Evolutionary conservation across 2,329 filamentous ascomycete genomes (phyloP).

Genomic region (Hymenoscyphus linearis): DNA sequence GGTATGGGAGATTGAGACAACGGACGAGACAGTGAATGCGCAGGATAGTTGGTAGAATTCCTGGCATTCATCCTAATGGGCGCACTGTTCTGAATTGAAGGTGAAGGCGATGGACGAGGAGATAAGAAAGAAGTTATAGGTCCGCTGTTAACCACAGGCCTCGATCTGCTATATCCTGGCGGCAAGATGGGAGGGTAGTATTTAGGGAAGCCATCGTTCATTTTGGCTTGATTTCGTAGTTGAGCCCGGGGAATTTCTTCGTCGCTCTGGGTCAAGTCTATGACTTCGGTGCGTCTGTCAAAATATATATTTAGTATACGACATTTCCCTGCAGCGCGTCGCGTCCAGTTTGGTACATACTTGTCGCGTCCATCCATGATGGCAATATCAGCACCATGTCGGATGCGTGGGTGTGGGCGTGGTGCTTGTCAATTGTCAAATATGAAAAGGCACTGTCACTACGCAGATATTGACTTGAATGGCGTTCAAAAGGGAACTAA

Average conservation of each 20-base stretch:
- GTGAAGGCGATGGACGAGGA: too few species aligned
- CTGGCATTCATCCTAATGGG: too few species aligned
- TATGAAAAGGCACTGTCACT: too few species aligned
- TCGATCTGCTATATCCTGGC: not conserved
- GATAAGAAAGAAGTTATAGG: not conserved
- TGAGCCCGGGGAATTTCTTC: not conserved
- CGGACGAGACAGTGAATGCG: not conserved
- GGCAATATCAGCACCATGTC: not conserved
- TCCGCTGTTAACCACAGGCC: not conserved
- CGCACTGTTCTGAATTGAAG: too few species aligned
- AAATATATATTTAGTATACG: not conserved
- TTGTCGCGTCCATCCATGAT: not conserved
- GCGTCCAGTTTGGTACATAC: not conserved
- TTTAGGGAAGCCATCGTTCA: not conserved
- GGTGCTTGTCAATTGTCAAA: too few species aligned
- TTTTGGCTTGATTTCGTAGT: not conserved
- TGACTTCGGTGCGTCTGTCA: not conserved
- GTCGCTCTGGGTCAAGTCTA: conserved; percentile 4
- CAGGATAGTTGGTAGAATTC: not conserved
- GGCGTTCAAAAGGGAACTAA: too few species aligned
- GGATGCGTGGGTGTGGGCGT: too few species aligned
- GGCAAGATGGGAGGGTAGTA: not conserved
- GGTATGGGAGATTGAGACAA: not conserved
- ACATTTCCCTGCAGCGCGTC: not conserved
- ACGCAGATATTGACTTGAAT: too few species aligned